Evolutionary conservation across 768 basidiomycete genomes (phyloP), one percentile per base, ranked within the genome.

Genomic region (Zangia roseola): DNA sequence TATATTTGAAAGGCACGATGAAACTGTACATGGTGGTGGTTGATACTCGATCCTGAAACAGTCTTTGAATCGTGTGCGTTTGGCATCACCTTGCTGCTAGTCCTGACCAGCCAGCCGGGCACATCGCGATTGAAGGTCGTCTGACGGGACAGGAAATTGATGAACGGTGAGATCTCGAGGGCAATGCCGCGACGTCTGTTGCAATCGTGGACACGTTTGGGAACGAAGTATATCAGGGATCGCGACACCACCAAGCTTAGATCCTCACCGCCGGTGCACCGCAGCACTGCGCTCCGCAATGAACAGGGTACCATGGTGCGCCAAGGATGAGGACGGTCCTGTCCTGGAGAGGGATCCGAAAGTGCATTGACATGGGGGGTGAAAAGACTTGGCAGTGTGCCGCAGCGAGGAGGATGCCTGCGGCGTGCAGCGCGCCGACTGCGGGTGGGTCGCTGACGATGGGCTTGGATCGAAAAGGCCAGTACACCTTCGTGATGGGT

Each of bases 301-400:
- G 16, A 24, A 8, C 16, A 2, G 50, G 50, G 4, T 43, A 26
- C 42, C 58, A 57, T 4, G 61, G 55, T 6, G 31, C 43, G 28
- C 64, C 63, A 14, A 60, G 45, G 24, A 65, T 45, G 42, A 63
- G 42, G 19, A 65, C 16, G 16, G 62, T 57, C 43, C 55, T 53
- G 45, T 53, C 52, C 34, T 49, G 17, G 19, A 54, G 35, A 13
- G 63, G 63, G 13, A 54, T 44, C 40, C 44, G 35, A n/a, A 63
- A 52, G 23, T 55, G 57, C 46, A 65, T 65, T 20, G 42, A 28
- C 61, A 57, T 56, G 28, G 63, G 48, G 28, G 57, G 33, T 14
- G 55, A 46, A 21, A 64, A 53, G 5, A 50, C 28, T 28, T 60
- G 61, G 34, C 43, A 60, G 21, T 57, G 57, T 19, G 65, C 60